These are phyloP conservation scores for Phaeodactylum tricornutum DNA, from an alignment of 108 stramenopile genomes.

Conservation along the genomic window DNA sequence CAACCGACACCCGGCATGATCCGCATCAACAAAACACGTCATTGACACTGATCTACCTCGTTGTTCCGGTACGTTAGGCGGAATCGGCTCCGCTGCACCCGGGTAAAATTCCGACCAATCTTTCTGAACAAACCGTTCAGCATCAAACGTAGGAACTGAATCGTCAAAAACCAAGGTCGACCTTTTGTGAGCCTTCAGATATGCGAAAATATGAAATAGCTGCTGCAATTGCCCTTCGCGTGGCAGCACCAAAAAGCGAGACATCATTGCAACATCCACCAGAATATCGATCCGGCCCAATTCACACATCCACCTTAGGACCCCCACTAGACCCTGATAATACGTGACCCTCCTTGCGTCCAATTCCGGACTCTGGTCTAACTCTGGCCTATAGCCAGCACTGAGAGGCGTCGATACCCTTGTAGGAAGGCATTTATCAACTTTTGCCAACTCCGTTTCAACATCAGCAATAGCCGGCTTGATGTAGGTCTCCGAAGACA, in stretches of 20 bases:
- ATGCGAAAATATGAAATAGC: conserved; percentile 21
- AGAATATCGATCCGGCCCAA: conserved; percentile 29
- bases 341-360: background rate
- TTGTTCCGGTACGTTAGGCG: conserved; percentile 12
- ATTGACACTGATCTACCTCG: conserved; percentile 8
- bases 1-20: conserved; percentile 30
- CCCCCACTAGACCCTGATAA: conserved; percentile 16
- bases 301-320: conserved; percentile 9
- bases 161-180: conserved; percentile 19
- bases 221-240: conserved; percentile 27
- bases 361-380: conserved; percentile 14
- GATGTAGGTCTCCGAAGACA: background rate
- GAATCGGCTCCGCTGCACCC: conserved; percentile 11
- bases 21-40: conserved; percentile 30
- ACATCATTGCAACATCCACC: conserved; percentile 10
- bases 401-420: conserved; percentile 17
- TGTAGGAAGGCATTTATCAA: conserved; percentile 6
- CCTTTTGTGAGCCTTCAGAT: conserved; percentile 10
- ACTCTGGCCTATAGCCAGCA: conserved; percentile 12
- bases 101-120: conserved; percentile 17
- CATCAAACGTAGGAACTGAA: background rate
- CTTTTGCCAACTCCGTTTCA: conserved; percentile 5
- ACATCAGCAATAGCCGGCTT: conserved; percentile 14
- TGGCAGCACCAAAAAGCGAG: conserved; percentile 24
- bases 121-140: background rate